These are phyloP conservation scores for Corylus americana DNA, from an alignment of 306 rosid genomes.

Conservation along the genomic window DNA sequence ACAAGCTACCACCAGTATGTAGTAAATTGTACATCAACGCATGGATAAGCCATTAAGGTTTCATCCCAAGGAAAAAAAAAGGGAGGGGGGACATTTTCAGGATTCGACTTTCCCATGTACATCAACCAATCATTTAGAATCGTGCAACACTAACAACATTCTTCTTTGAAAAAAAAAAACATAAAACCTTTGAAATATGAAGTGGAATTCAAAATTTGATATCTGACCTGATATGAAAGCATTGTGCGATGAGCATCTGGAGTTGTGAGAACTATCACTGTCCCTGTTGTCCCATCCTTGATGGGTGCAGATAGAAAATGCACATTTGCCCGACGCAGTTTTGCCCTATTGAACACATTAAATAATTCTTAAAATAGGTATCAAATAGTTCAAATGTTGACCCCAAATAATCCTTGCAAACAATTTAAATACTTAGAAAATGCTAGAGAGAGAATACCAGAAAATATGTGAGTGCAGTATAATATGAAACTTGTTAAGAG, in stretches of 20 bases:
- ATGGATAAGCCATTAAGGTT: neutral
- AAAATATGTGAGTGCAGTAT: neutral
- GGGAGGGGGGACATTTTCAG: neutral
- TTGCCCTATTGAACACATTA: conserved; percentile 46
- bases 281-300: conserved; percentile 89
- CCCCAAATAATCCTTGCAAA: neutral
- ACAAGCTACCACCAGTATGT: too few species aligned
- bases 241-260: conserved; percentile 98
- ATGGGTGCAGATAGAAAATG: conserved; percentile 79
- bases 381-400: neutral
- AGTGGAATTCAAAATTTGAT: conserved; percentile 4
- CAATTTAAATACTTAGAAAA: neutral
- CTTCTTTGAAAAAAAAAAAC: neutral
- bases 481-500: neutral
- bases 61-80: neutral
- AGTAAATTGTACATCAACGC: neutral
- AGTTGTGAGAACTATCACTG: conserved; percentile 94
- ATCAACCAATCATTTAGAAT: neutral
- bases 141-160: neutral
- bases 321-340: conserved; percentile 82
- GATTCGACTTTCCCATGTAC: neutral
- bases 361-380: conserved; percentile 2
- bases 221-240: conserved; percentile 89
- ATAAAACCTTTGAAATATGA: conserved; percentile 14
- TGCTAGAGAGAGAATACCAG: neutral